A percentile compares a stretch with the other conserved stretches of the same genome.
phyloP scores from a whole-genome alignment of 1,284 basidiomycete genomes.

The Calocybe gambosa region DNA sequence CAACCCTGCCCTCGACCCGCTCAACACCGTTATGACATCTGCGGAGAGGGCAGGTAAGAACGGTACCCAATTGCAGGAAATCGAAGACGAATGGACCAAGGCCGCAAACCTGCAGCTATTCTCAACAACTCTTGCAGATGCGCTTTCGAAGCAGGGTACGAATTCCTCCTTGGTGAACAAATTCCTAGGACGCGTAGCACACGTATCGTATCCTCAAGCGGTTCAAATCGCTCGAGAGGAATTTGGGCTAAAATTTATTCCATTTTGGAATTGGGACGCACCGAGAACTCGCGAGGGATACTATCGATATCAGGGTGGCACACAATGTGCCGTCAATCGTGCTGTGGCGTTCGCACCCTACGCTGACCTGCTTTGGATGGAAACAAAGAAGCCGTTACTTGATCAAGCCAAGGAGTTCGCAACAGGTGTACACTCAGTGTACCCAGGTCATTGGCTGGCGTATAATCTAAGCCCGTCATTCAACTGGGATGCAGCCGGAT shows the following conservation, averaged over 20 bases:
- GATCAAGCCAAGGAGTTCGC: constrained; percentile 93
- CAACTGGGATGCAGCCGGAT: constrained; percentile 90
- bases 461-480: constrained; percentile 94
- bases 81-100: constrained; percentile 85
- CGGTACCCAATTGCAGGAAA: constrained; percentile 75
- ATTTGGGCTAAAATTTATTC: constrained; percentile 68
- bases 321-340: constrained; percentile 90
- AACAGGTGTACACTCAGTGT: constrained; percentile 74
- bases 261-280: constrained; percentile 87
- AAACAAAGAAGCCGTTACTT: constrained; percentile 96
- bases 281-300: constrained; percentile 93
- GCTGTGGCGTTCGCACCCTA: constrained; percentile 92
- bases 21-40: constrained; percentile 79
- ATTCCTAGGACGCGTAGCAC: constrained; percentile 57
- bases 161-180: constrained; percentile 41
- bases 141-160: constrained; percentile 63
- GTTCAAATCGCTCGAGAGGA: constrained; percentile 74
- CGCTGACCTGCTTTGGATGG: constrained; percentile 94
- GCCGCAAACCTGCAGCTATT: constrained; percentile 79
- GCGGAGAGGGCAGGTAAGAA: constrained; percentile 79
- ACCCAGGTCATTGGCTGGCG: constrained; percentile 87
- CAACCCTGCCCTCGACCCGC: constrained; percentile 61
- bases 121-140: constrained; percentile 67
- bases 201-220: constrained; percentile 66
- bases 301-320: constrained; percentile 97